Conservation (phyloP, 2,329 filamentous ascomycete genomes). For the Proliferodiscus dingleyae region DNA sequence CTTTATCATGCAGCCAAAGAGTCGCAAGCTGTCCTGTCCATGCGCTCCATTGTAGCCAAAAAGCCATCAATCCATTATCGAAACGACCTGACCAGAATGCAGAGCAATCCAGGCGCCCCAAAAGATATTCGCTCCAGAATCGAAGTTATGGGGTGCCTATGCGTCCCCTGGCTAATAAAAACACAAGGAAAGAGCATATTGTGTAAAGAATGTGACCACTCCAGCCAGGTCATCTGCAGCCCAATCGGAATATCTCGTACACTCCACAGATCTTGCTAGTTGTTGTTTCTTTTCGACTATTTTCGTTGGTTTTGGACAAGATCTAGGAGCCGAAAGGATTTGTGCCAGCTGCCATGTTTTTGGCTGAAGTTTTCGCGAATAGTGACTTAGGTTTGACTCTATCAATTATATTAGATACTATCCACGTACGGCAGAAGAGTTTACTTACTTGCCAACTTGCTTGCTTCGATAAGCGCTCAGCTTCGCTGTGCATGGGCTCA, state of each 20-base stretch:
- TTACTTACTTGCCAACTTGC: conserved; percentile 68
- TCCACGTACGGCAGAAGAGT: neutral
- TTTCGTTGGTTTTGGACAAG: conserved; percentile 12
- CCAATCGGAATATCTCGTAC: conserved; percentile 4
- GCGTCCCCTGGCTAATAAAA: neutral
- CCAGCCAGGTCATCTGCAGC: neutral
- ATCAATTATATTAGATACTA: conserved; percentile 1
- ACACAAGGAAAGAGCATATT: neutral
- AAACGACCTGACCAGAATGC: neutral
- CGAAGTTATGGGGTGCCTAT: conserved; percentile 3
- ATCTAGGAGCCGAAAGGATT: conserved; percentile 25
- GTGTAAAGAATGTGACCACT: neutral
- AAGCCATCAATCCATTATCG: neutral
- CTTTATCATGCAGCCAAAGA: neutral
- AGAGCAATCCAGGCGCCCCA: neutral
- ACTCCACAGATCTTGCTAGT: neutral
- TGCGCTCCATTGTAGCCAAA: conserved; percentile 1
- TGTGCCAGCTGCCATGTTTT: conserved; percentile 44
- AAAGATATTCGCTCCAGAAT: neutral
- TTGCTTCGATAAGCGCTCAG: conserved; percentile 75
- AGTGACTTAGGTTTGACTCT: conserved; percentile 64
- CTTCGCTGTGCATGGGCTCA: conserved; percentile 82
- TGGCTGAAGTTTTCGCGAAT: conserved; percentile 60
- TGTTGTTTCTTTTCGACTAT: conserved; percentile 12
- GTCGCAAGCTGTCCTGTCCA: neutral